Conservation (phyloP, 2,329 filamentous ascomycete species). For the Pestalotiopsis sp. region DNA sequence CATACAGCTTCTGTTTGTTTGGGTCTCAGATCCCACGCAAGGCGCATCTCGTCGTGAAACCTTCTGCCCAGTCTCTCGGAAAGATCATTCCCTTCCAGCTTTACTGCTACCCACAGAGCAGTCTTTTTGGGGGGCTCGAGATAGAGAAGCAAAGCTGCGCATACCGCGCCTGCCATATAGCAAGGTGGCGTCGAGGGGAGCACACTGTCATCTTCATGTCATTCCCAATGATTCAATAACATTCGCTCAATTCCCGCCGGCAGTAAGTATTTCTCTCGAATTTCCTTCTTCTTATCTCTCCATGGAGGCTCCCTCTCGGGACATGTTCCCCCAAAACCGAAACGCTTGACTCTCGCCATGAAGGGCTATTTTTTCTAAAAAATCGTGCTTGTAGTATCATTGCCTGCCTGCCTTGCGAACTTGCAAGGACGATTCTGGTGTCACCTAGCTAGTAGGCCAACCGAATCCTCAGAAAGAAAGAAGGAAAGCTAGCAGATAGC, state of each 20-base stretch:
- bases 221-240: conserved; percentile 48
- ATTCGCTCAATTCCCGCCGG: conserved; percentile 28
- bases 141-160: background rate
- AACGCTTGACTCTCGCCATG: background rate
- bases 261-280: background rate
- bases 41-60: background rate
- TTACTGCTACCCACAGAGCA: background rate
- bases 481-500: background rate
- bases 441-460: conserved; percentile 14
- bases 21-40: too few species aligned
- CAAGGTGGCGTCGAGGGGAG: conserved; percentile 5
- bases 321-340: background rate
- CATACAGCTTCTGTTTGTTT: too few species aligned
- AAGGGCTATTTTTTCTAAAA: background rate
- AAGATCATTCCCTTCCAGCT: background rate
- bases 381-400: conserved; percentile 16
- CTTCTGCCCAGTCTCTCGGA: background rate
- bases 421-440: conserved; percentile 39
- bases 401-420: conserved; percentile 32
- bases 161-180: background rate
- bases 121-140: background rate
- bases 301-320: too few species aligned
- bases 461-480: background rate
- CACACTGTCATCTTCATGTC: background rate
- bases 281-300: background rate